A percentile compares a stretch with the other conserved stretches of the same genome.
Conservation (phyloP, 2,329 filamentous ascomycete species). For the Aspergillus floridensis region DNA sequence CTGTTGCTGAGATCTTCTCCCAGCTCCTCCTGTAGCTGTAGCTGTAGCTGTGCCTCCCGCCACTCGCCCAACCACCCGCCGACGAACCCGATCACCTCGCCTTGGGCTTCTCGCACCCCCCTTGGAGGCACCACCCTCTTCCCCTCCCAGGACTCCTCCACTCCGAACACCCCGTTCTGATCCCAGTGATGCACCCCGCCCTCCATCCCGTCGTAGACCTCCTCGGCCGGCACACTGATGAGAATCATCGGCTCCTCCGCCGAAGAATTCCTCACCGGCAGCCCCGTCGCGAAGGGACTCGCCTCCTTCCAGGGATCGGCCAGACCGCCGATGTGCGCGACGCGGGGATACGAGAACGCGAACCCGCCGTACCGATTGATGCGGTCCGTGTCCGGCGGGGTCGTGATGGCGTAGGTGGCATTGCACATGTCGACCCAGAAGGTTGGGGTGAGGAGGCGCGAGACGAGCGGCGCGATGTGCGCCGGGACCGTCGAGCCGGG, state of each 20-base stretch:
- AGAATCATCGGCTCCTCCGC: slow-evolving; percentile 68
- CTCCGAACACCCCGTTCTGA: slow-evolving; percentile 19
- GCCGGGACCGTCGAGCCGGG: slow-evolving; percentile 68
- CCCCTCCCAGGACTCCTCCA: slow-evolving; percentile 16
- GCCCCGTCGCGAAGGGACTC: slow-evolving; percentile 65
- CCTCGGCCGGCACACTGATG: slow-evolving; percentile 45
- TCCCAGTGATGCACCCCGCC: slow-evolving; percentile 74
- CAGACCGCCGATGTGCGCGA: slow-evolving; percentile 75
- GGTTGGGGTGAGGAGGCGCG: slow-evolving; percentile 64
- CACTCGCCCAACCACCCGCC: slow-evolving; percentile 66
- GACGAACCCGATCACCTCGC: slow-evolving; percentile 60
- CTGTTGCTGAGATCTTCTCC: not conserved
- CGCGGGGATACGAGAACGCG: slow-evolving; percentile 67
- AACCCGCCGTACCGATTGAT: slow-evolving; percentile 78
- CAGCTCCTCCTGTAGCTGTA: too few species aligned
- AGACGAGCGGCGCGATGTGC: slow-evolving; percentile 66
- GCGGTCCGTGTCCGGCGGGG: slow-evolving; percentile 59
- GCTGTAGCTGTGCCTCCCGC: slow-evolving; percentile 15
- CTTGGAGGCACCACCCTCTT: slow-evolving; percentile 57
- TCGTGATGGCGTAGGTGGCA: slow-evolving; percentile 67
- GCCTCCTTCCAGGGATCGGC: slow-evolving; percentile 78
- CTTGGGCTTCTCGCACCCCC: slow-evolving; percentile 56
- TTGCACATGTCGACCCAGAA: slow-evolving; percentile 64
- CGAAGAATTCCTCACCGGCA: slow-evolving; percentile 58
- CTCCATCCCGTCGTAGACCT: slow-evolving; percentile 31